Conservation (phyloP, 176 grass and related monocot species). For the Elymus sibiricus region DNA sequence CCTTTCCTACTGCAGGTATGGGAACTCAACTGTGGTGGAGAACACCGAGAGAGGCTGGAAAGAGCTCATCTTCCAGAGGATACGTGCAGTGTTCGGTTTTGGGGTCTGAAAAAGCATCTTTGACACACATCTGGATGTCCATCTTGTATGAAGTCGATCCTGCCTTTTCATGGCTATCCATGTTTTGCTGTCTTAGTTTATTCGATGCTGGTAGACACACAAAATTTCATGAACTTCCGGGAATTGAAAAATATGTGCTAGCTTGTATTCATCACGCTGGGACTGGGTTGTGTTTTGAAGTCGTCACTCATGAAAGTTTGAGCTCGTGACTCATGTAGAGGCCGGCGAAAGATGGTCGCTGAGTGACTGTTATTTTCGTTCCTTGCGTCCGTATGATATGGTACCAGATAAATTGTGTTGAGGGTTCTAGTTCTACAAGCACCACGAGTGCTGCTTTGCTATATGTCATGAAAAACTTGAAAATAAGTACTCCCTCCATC, state of each 20-base stretch:
- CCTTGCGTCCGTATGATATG: background rate
- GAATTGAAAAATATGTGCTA: background rate
- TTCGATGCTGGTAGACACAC: background rate
- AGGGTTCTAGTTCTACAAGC: background rate
- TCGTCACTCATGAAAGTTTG: background rate
- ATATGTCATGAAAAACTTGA: background rate
- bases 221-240: background rate
- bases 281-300: background rate
- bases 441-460: background rate
- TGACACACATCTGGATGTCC: conserved; percentile 21
- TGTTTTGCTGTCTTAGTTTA: conserved; percentile 13
- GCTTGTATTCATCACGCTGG: background rate
- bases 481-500: no score
- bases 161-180: background rate
- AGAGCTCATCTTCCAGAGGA: conserved; percentile 95
- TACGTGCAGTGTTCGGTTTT: conserved; percentile 90
- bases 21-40: conserved; percentile 93
- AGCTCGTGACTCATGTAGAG: background rate
- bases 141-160: conserved; percentile 12
- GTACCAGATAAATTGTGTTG: no score
- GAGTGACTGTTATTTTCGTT: background rate
- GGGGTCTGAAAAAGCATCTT: conserved; percentile 49
- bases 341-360: background rate
- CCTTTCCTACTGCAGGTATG: conserved; percentile 47
- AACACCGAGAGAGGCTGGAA: conserved; percentile 94